Base-by-base conservation (phyloP, 208 protist genomes). In the Phytomonas francai region DNA sequence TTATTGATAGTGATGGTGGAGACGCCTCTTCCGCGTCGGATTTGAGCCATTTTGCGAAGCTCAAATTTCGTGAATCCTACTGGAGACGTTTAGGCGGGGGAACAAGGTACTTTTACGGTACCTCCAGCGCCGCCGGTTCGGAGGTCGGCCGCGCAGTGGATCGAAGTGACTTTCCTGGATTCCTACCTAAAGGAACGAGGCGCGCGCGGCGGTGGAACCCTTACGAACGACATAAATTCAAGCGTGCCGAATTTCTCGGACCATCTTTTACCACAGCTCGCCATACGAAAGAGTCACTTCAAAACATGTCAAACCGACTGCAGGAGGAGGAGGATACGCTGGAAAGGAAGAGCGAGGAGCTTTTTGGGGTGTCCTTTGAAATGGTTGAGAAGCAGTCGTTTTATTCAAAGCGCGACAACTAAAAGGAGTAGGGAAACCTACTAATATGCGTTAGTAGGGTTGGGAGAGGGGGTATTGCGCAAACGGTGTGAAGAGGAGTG, bases 311-410 rank as follows among this genome's bases (percentile, higher is more conserved):
- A 22, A 61, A 51, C 27, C 67, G 65, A 27, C 71, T 83, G 65
- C 65, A 67, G 63, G 76, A 80, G 36, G 60, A 59, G 11, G 54
- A 60, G 19, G 70, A 79, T 42, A 59, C 65, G 2, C 63, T 73
- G 58, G 70, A 77, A 32, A 72, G 81, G 59, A 67, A 74, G 12
- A 83, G 83, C 39, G 79, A 88, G 66, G 76, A 64, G 25, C 91
- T 88, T 39, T 87, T 91, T 73, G 66, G 59, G 19, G 72, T 93
- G 16, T 78, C 84, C 8, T 71, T 82, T 56, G 79, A 81, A 25
- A 91, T 93, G 84, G 84, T 88, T 27, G 78, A 83, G 59, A 85
- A 73, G 56, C 73, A 77, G 7, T 30, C 62, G 34, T 68, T 87
- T 71, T 68, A 86, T 34, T 66, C 68, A 49, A 77, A 79, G 61